Conservation (phyloP, 345 rosid genomes). For the Gossypium thurberi region DNA sequence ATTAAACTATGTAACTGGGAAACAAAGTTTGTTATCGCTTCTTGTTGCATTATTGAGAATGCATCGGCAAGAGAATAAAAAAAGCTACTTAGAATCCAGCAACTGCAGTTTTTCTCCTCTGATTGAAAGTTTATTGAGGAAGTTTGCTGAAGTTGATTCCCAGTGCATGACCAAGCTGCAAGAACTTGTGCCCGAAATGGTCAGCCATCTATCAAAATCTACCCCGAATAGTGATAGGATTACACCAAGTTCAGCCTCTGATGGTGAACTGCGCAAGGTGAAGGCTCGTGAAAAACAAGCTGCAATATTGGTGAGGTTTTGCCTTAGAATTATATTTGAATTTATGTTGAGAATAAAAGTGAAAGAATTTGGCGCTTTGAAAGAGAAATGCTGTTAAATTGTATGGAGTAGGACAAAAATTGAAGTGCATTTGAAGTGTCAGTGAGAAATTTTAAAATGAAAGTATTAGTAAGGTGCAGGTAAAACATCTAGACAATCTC, state of each 20-base stretch:
- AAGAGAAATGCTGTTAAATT: background rate
- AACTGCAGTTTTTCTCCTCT: constrained; percentile 60
- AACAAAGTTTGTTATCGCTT: constrained; percentile 72
- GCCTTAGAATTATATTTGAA: constrained; percentile 1
- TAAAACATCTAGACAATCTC: background rate
- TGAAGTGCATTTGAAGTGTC: background rate
- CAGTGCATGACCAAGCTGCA: constrained; percentile 58
- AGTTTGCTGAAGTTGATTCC: constrained; percentile 66
- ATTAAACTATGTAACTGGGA: constrained; percentile 38
- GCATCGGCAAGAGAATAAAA: constrained; percentile 43
- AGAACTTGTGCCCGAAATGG: constrained; percentile 71
- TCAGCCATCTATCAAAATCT: constrained; percentile 37
- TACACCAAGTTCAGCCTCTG: constrained; percentile 32
- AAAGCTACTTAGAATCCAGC: constrained; percentile 50
- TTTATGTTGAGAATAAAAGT: background rate
- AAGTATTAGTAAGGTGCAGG: background rate
- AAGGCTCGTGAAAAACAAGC: constrained; percentile 88
- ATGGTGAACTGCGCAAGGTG: constrained; percentile 70
- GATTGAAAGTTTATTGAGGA: constrained; percentile 66
- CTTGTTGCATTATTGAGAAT: constrained; percentile 72
- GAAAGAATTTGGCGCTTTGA: background rate
- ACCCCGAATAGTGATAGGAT: constrained; percentile 22
- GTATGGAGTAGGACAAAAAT: background rate
- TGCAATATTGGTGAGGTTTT: constrained; percentile 64
- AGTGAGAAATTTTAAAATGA: background rate